Percentiles rank a stretch among this genome's conserved stretches.
Conservation (phyloP, 495 filamentous ascomycete genomes). For the Trichoderma gamsii region DNA sequence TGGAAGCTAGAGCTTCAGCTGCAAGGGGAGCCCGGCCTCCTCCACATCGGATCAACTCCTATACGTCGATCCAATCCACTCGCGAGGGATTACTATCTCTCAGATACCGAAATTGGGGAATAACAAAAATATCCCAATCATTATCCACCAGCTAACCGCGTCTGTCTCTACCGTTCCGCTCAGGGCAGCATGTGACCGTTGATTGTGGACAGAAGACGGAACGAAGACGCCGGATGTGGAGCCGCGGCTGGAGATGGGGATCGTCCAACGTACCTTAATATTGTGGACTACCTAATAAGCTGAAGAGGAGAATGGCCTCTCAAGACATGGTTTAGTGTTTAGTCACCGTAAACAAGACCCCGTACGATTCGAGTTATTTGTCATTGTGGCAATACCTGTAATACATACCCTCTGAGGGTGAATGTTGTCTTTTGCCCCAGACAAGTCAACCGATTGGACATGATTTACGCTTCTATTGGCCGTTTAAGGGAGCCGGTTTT, state of each 20-base stretch:
- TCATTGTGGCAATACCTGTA: no score
- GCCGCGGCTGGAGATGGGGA: background rate
- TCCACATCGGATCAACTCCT: constrained; percentile 1
- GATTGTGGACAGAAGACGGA: background rate
- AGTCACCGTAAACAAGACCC: no score
- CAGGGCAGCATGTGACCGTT: background rate
- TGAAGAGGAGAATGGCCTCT: no score
- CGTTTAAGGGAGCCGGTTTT: background rate
- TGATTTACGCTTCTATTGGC: background rate
- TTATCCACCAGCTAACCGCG: background rate
- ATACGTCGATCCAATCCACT: constrained; percentile 3
- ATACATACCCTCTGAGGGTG: no score
- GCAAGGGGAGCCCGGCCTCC: background rate
- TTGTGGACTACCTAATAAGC: background rate
- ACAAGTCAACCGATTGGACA: background rate
- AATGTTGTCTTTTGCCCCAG: background rate
- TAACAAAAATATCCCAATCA: background rate
- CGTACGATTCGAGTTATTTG: no score
- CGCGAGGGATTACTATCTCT: background rate
- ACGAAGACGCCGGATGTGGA: background rate
- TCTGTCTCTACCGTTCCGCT: background rate
- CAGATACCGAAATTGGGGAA: background rate
- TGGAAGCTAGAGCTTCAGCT: background rate
- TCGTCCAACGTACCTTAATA: background rate
- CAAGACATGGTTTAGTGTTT: no score